These are phyloP conservation scores for Hymenoscyphus albidus DNA, from an alignment of 2,329 filamentous ascomycete species.

Conservation along the genomic window DNA sequence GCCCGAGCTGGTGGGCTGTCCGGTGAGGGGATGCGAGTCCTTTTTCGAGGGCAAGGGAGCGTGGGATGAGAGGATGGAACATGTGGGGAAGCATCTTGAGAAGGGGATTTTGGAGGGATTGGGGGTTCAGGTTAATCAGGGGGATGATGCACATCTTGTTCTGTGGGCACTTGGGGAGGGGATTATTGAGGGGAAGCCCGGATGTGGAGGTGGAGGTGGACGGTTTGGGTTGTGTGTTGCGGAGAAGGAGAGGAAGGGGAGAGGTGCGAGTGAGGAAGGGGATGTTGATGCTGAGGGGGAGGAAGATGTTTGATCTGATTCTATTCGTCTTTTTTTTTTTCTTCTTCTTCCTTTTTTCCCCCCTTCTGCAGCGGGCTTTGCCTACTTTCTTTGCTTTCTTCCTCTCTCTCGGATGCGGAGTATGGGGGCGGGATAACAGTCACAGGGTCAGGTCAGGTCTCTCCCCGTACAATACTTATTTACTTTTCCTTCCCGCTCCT, in stretches of 20 bases:
- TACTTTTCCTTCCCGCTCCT: neutral
- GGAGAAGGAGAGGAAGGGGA: neutral
- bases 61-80: slow-evolving; percentile 85
- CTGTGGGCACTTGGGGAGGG: slow-evolving; percentile 22
- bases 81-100: slow-evolving; percentile 74
- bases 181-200: slow-evolving; percentile 20
- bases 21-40: slow-evolving; percentile 54
- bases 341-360: neutral
- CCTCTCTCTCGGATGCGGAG: neutral
- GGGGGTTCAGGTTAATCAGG: slow-evolving; percentile 11
- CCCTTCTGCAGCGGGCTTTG: neutral
- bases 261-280: neutral
- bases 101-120: slow-evolving; percentile 42
- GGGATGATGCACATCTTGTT: slow-evolving; percentile 22
- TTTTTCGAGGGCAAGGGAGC: slow-evolving; percentile 59
- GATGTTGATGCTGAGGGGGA: slow-evolving; percentile 28
- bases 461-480: neutral
- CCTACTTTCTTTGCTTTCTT: neutral
- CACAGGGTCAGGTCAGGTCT: neutral
- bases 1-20: slow-evolving; percentile 59
- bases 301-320: slow-evolving; percentile 12
- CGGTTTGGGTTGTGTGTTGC: slow-evolving; percentile 3
- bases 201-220: slow-evolving; percentile 10
- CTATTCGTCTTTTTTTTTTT: neutral
- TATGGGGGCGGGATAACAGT: neutral